Evolutionary conservation across 1,284 basidiomycete genomes (phyloP).

Genomic region (Fistulina hepatica): DNA sequence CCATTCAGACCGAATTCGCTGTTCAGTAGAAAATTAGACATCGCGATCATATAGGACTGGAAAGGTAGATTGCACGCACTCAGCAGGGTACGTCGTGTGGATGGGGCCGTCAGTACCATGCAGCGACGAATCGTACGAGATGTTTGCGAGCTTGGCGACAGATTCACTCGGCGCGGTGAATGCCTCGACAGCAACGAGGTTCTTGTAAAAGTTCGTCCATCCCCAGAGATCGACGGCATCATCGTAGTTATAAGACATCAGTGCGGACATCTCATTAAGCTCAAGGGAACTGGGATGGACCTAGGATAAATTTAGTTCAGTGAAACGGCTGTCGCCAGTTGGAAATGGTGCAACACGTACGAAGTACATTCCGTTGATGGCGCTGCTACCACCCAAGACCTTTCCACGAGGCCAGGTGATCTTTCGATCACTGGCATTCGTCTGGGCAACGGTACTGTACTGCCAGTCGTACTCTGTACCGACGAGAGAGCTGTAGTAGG

Average conservation of each 20-base stretch:
- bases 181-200: conserved; percentile 43
- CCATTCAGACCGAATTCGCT: neutral
- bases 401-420: conserved; percentile 41
- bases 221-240: conserved; percentile 35
- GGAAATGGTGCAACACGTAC: neutral
- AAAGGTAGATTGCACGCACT: neutral
- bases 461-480: conserved; percentile 51
- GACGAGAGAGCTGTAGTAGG: conserved; percentile 40
- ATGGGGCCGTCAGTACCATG: conserved; percentile 14
- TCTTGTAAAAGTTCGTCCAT: conserved; percentile 40
- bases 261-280: conserved; percentile 42
- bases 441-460: conserved; percentile 45
- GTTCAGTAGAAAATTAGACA: neutral
- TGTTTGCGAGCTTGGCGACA: neutral
- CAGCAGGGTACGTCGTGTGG: conserved; percentile 10
- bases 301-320: neutral
- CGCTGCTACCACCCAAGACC: conserved; percentile 54
- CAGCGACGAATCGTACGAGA: conserved; percentile 8
- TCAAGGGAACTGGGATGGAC: conserved; percentile 43
- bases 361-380: conserved; percentile 44
- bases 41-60: neutral
- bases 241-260: conserved; percentile 27
- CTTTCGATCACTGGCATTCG: conserved; percentile 26
- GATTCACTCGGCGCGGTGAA: conserved; percentile 17
- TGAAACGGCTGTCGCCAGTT: neutral